These are phyloP conservation scores for Phytopythium sindhum DNA, from an alignment of 352 stramenopile species.

Conservation along the genomic window DNA sequence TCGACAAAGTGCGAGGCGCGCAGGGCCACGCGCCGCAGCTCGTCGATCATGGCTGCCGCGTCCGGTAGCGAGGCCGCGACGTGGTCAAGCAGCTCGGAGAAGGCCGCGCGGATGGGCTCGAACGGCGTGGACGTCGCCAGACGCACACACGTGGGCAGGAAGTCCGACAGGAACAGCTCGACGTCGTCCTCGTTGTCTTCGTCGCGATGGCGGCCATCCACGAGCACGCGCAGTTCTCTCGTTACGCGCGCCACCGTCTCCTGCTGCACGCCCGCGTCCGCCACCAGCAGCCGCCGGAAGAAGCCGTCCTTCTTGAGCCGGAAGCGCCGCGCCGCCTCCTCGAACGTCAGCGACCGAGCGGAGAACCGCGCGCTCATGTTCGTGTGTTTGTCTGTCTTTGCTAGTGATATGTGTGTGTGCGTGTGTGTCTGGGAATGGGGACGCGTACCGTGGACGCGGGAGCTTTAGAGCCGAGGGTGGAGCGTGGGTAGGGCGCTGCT, in stretches of 20 bases:
- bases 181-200: constrained; percentile 26
- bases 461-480: background rate
- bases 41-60: constrained; percentile 9
- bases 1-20: constrained; percentile 75
- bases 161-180: constrained; percentile 45
- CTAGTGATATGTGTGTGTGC: background rate
- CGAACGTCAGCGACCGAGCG: constrained; percentile 20
- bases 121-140: constrained; percentile 69
- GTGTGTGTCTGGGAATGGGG: background rate
- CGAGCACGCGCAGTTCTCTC: constrained; percentile 53
- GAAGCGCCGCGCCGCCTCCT: constrained; percentile 48
- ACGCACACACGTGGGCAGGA: constrained; percentile 65
- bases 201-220: constrained; percentile 29
- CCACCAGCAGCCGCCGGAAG: constrained; percentile 74
- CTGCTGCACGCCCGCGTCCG: constrained; percentile 55
- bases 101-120: constrained; percentile 53
- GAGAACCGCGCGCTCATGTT: constrained; percentile 6
- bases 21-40: constrained; percentile 25
- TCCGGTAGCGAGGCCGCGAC: constrained; percentile 43
- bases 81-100: constrained; percentile 36
- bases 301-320: constrained; percentile 76
- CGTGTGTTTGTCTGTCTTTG: background rate
- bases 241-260: constrained; percentile 51
- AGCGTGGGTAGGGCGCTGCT: background rate
- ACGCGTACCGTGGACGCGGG: background rate